Percentiles rank a stretch among this genome's conserved stretches.
These are phyloP conservation scores for Citrus inodora DNA, from an alignment of 345 rosid genomes.

Conservation along the genomic window DNA sequence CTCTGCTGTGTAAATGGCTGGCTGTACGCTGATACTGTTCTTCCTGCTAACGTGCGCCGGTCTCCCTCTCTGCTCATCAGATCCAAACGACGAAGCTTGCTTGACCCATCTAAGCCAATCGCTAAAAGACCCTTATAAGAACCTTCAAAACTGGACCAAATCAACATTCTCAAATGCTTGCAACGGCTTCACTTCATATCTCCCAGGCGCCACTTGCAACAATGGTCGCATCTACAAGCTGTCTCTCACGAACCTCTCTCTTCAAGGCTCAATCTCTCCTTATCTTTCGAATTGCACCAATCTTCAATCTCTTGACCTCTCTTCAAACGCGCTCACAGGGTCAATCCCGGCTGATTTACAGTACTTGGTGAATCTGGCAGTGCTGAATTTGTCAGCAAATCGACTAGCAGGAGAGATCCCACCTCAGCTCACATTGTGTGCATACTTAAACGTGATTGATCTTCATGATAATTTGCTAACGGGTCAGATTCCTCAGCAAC, in stretches of 20 bases:
- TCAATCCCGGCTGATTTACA: constrained; percentile 72
- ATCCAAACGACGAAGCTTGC: constrained; percentile 73
- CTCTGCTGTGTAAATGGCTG: constrained; percentile 16
- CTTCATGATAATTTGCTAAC: constrained; percentile 69
- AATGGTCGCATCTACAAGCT: constrained; percentile 93
- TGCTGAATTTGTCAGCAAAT: constrained; percentile 89
- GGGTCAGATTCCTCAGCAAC: constrained; percentile 67
- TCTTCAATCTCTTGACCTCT: constrained; percentile 88
- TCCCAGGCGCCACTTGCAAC: constrained; percentile 83
- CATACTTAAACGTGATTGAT: constrained; percentile 88
- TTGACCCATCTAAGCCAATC: constrained; percentile 45
- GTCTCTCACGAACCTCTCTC: constrained; percentile 65
- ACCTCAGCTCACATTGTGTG: constrained; percentile 65
- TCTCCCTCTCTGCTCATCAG: constrained; percentile 32
- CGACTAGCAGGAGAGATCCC: constrained; percentile 73
- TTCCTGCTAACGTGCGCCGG: constrained; percentile 29
- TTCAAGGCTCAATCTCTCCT: constrained; percentile 81
- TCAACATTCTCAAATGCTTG: constrained; percentile 63
- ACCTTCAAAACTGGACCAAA: constrained; percentile 83
- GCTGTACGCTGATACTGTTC: constrained; percentile 30
- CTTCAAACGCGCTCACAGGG: constrained; percentile 76
- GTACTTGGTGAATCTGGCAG: constrained; percentile 75
- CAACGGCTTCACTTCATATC: constrained; percentile 62
- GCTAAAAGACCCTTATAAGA: constrained; percentile 61
- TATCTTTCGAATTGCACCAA: constrained; percentile 79